Percentiles rank a stretch among this genome's conserved stretches.
Conservation (phyloP, 2,329 filamentous ascomycete species). For the Fusarium nodosum region DNA sequence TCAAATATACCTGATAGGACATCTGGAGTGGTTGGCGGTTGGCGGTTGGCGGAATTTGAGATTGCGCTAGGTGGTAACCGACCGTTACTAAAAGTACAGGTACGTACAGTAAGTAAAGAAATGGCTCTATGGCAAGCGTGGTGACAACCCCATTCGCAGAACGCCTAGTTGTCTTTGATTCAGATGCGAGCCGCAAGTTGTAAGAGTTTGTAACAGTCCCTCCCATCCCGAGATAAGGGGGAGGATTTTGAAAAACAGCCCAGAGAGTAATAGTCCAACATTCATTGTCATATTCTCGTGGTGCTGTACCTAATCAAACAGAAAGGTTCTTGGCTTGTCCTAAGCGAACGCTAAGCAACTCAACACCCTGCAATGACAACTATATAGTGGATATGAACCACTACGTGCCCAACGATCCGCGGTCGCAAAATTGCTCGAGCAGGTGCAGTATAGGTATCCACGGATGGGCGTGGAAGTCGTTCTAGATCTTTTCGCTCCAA, state of each 20-base stretch:
- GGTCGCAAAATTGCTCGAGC: constrained; percentile 5
- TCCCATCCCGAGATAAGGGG: constrained; percentile 5
- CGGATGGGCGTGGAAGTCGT: neutral
- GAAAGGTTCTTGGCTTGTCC: constrained; percentile 21
- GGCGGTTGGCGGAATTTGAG: constrained; percentile 28
- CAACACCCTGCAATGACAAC: constrained; percentile 46
- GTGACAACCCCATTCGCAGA: constrained; percentile 31
- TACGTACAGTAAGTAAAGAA: neutral
- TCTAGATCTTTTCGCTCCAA: neutral
- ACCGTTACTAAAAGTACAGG: constrained; percentile 28
- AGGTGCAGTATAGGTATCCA: neutral
- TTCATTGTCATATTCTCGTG: constrained; percentile 17
- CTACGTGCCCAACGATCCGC: constrained; percentile 10
- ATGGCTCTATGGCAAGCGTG: constrained; percentile 2
- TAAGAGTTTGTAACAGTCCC: constrained; percentile 7
- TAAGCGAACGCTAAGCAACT: constrained; percentile 43
- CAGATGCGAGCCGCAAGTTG: constrained; percentile 18
- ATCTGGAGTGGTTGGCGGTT: constrained; percentile 21
- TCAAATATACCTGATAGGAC: constrained; percentile 23
- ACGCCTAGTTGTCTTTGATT: constrained; percentile 2
- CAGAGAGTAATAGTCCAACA: neutral
- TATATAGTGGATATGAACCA: constrained; percentile 43
- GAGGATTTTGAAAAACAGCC: neutral
- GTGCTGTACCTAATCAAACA: constrained; percentile 30
- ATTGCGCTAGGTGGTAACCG: constrained; percentile 38